Percentiles rank a stretch among this genome's conserved stretches.
phyloP scores from a whole-genome alignment of 169 alveolate species.

The Eimeria maxima region DNA sequence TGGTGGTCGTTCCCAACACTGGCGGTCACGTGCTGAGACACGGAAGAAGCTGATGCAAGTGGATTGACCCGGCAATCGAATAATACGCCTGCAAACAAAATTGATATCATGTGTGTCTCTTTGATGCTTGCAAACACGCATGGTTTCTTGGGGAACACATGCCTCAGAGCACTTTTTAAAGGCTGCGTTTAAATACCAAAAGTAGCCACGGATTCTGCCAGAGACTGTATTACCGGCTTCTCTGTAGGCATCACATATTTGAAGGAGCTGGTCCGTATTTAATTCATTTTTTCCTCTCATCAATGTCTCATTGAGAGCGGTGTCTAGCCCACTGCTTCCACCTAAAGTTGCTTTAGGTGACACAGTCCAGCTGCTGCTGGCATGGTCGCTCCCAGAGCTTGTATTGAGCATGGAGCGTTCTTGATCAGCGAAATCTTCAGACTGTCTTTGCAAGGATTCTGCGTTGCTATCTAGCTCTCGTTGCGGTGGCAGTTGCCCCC shows the following conservation, averaged over 20 bases:
- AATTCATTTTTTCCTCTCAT: not conserved
- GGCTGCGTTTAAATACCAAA: not conserved
- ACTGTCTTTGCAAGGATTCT: not conserved
- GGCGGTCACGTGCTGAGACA: not conserved
- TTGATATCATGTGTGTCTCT: not conserved
- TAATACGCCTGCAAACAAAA: constrained; percentile 28
- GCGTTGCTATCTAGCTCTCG: not conserved
- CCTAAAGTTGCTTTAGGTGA: not conserved
- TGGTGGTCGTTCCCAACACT: not conserved
- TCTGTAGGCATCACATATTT: constrained; percentile 64
- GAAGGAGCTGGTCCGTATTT: constrained; percentile 45
- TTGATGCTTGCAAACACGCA: not conserved
- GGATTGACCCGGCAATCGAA: constrained; percentile 69
- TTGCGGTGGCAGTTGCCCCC: constrained; percentile 1
- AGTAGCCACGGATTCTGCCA: not conserved
- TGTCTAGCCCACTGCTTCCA: not conserved
- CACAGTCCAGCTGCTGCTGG: not conserved
- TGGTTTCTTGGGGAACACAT: not conserved
- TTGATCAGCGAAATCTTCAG: not conserved
- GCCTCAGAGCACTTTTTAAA: not conserved
- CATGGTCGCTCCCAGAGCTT: not conserved
- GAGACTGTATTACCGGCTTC: constrained; percentile 33
- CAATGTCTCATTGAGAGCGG: not conserved
- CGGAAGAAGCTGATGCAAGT: not conserved
- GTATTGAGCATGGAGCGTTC: not conserved